Evolutionary conservation across 148 eudicot species (phyloP).

Genomic region (Rhododendron simsii): DNA sequence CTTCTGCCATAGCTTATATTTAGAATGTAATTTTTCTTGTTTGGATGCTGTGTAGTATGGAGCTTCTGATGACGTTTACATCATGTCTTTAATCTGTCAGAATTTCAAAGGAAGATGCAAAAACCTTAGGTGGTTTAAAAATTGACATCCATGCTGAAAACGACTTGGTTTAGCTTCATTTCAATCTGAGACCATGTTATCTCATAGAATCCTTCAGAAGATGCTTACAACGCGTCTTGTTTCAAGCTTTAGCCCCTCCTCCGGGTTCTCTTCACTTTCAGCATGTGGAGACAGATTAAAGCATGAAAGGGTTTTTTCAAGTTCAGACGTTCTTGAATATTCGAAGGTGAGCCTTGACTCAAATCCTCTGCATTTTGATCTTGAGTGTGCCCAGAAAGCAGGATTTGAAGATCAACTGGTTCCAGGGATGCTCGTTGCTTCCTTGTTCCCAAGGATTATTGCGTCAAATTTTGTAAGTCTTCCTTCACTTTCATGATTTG

Average conservation of each 20-base stretch:
- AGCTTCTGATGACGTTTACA: neutral
- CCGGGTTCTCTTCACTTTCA: constrained; percentile 31
- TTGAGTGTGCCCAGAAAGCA: constrained; percentile 48
- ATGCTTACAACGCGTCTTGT: constrained; percentile 26
- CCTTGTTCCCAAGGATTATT: constrained; percentile 76
- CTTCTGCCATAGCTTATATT: neutral
- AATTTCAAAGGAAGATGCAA: neutral
- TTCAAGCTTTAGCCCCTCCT: constrained; percentile 18
- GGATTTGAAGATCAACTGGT: constrained; percentile 60
- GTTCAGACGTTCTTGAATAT: constrained; percentile 48
- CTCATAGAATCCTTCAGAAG: neutral
- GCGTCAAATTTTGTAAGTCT: constrained; percentile 75
- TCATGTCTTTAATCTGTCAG: neutral
- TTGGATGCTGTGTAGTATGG: neutral
- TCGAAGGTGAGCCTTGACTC: constrained; percentile 57
- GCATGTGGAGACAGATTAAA: constrained; percentile 39
- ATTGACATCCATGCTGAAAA: neutral
- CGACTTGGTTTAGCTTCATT: neutral
- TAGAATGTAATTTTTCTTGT: neutral
- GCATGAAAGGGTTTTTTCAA: constrained; percentile 47
- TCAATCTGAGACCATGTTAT: neutral
- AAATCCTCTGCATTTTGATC: constrained; percentile 74
- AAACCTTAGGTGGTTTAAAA: neutral
- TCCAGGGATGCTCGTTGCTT: constrained; percentile 80
- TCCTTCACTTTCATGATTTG: neutral